These are phyloP conservation scores for Claviceps paspali DNA, from an alignment of 2,329 filamentous ascomycete species.

Conservation along the genomic window DNA sequence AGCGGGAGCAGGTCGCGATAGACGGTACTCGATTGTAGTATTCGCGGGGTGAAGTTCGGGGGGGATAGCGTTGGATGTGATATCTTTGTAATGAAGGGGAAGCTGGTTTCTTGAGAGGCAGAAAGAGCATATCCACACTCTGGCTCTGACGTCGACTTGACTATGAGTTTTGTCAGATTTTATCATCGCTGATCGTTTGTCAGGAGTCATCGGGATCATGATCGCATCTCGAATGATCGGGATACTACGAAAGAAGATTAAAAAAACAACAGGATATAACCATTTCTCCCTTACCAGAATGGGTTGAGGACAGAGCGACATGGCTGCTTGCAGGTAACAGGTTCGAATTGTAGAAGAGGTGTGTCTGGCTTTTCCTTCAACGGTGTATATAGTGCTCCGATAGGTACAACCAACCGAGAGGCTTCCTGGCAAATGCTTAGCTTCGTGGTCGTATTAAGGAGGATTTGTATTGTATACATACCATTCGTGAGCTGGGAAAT, in stretches of 20 bases:
- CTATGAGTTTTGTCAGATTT: slow-evolving; percentile 26
- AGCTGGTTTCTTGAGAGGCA: slow-evolving; percentile 72
- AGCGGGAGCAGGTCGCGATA: slow-evolving; percentile 68
- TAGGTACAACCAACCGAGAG: slow-evolving; percentile 84
- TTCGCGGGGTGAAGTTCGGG: slow-evolving; percentile 69
- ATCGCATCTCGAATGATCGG: not conserved
- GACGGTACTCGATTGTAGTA: slow-evolving; percentile 80
- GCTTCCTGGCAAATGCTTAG: slow-evolving; percentile 50
- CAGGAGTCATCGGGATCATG: not conserved
- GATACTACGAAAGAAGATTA: not conserved
- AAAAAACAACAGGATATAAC: not conserved
- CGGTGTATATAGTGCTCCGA: slow-evolving; percentile 89
- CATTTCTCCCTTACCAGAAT: slow-evolving; percentile 55
- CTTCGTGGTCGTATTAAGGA: not conserved
- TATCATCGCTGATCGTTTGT: not conserved
- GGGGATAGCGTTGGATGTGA: slow-evolving; percentile 67
- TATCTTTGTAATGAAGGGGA: slow-evolving; percentile 80
- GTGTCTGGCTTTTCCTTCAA: slow-evolving; percentile 88
- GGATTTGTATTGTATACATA: slow-evolving; percentile 25
- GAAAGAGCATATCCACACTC: slow-evolving; percentile 82
- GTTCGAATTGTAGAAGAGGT: slow-evolving; percentile 85
- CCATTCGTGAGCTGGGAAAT: slow-evolving; percentile 95
- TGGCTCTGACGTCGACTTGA: slow-evolving; percentile 69
- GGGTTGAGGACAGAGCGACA: slow-evolving; percentile 94
- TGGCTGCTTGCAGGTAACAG: slow-evolving; percentile 89